phyloP scores from a whole-genome alignment of 805 yeast species.

The Candida namnaoensis region DNA sequence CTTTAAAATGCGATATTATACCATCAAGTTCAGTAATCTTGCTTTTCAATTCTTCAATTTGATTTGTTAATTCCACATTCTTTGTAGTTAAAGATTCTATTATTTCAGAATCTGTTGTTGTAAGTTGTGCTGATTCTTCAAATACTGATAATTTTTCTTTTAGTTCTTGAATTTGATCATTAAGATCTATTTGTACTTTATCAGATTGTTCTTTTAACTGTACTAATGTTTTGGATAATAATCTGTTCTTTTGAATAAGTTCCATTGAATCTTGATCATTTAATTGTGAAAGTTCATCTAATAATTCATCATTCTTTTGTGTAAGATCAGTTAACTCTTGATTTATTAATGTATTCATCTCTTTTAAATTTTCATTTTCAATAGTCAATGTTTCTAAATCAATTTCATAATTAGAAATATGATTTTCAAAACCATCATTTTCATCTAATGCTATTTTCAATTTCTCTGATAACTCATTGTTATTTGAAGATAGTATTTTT shows the following conservation, averaged over 20 bases:
- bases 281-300: slow-evolving; percentile 1
- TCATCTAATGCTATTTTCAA: slow-evolving; percentile 18
- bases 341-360: slow-evolving; percentile 22
- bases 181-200: background rate
- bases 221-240: background rate
- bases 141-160: background rate
- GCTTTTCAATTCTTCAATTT: background rate
- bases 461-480: slow-evolving; percentile 18
- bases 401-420: slow-evolving; percentile 13
- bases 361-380: slow-evolving; percentile 35
- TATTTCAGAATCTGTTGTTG: background rate
- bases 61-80: background rate
- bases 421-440: slow-evolving; percentile 19
- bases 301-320: slow-evolving; percentile 3
- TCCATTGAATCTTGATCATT: slow-evolving; percentile 2
- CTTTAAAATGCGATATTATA: background rate
- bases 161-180: background rate
- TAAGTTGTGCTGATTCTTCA: background rate
- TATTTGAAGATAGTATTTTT: slow-evolving; percentile 14
- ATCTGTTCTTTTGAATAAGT: background rate
- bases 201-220: background rate
- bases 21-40: background rate
- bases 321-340: slow-evolving; percentile 9
- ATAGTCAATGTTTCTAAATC: slow-evolving; percentile 24
- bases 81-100: background rate